Evolutionary conservation across 805 yeast genomes (phyloP).

Genomic region (Candida dajiaensis): DNA sequence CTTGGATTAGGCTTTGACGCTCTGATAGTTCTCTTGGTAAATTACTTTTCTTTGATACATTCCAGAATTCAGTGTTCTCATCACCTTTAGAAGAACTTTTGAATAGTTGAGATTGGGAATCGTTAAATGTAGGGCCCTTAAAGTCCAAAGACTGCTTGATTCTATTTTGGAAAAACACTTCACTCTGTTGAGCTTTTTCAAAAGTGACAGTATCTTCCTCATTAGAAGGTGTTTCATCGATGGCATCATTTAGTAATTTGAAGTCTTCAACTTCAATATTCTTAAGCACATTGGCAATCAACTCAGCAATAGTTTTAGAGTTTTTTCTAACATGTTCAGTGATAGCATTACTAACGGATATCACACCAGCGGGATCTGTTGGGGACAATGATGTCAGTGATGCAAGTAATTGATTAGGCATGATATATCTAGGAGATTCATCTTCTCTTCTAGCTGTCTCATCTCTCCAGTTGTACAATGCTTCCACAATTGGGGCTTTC

Average conservation of each 20-base stretch:
- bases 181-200: conserved; percentile 10
- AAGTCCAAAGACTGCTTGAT: background rate
- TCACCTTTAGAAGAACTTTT: conserved; percentile 2
- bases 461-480: conserved; percentile 82
- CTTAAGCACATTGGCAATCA: conserved; percentile 36
- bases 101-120: conserved; percentile 1
- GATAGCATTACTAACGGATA: conserved; percentile 38
- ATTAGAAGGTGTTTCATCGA: background rate
- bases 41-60: background rate
- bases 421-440: conserved; percentile 76
- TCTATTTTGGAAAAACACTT: background rate
- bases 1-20: conserved; percentile 13
- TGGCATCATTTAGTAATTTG: conserved; percentile 28
- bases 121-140: background rate
- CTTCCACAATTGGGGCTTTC: conserved; percentile 50
- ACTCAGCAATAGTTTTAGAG: conserved; percentile 50
- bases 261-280: conserved; percentile 29
- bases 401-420: conserved; percentile 75
- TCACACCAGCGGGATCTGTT: conserved; percentile 47
- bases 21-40: background rate
- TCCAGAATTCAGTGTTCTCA: background rate
- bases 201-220: conserved; percentile 5
- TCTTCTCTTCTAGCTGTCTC: conserved; percentile 64
- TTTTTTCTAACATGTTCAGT: conserved; percentile 53
- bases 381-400: conserved; percentile 57